These are phyloP conservation scores for Nemania sp. DNA, from an alignment of 2,329 filamentous ascomycete genomes.

Conservation along the genomic window DNA sequence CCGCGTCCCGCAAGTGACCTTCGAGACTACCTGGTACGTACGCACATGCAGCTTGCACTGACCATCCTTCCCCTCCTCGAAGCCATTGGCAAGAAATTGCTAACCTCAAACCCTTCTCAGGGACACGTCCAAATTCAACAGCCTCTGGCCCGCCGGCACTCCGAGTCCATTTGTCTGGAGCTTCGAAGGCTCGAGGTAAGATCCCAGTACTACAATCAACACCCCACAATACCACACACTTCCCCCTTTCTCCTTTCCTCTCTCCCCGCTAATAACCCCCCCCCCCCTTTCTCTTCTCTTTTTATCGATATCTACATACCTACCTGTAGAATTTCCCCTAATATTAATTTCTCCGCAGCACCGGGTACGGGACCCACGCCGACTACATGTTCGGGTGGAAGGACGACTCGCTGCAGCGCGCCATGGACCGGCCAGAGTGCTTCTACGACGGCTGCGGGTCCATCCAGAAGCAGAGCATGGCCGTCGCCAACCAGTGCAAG, in stretches of 20 bases:
- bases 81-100: background rate
- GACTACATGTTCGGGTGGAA: conserved; percentile 45
- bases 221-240: too few species aligned
- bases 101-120: conserved; percentile 15
- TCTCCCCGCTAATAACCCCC: too few species aligned
- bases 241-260: too few species aligned
- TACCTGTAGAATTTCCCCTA: too few species aligned
- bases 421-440: conserved; percentile 43
- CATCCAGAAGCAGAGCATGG: conserved; percentile 34
- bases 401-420: conserved; percentile 36
- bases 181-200: conserved; percentile 27
- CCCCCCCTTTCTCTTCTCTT: too few species aligned
- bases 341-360: conserved; percentile 2
- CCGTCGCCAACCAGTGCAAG: conserved; percentile 31
- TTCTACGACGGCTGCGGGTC: conserved; percentile 39
- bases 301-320: too few species aligned
- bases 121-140: conserved; percentile 44
- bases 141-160: conserved; percentile 40
- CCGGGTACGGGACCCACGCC: conserved; percentile 41
- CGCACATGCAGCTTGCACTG: too few species aligned
- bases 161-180: conserved; percentile 36
- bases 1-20: conserved; percentile 41
- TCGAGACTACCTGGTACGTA: conserved; percentile 45
- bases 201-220: background rate
- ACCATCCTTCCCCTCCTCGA: background rate